Evolutionary conservation across 805 yeast genomes (phyloP), one percentile per base, ranked within the genome.

Genomic region (Saccharomycopsis selenospora): DNA sequence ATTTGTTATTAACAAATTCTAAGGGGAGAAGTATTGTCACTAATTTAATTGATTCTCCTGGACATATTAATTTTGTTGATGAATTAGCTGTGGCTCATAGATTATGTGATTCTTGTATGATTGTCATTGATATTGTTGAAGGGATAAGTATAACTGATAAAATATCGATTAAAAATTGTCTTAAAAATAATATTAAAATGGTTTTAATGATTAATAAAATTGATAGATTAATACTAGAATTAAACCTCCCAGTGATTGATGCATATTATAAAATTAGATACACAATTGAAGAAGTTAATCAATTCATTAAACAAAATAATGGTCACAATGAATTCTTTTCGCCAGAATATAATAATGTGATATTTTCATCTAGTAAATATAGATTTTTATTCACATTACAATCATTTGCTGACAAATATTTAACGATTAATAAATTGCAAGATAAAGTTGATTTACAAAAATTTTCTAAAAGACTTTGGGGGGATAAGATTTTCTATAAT

Each of bases 41-140:
- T 18, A 86, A 84, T 58, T 53, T 90, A 0, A 55, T 88, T 0
- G 99, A 95, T 58, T 70, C 95, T 0, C 99, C 99, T 0, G 99
- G 99, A 0, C 98, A 93, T 63, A 75, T 77, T 0, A 82, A 88
- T 59, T 93, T 93, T 59, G 66, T 71, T 25, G 96, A 88, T 59
- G 97, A 93, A 56, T 65, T 78, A 3, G 71, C 77, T 0, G 72
- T 76, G 0, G 74, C 85, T 0, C 62, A 80, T 7, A 62, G 76
- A 20, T 68, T 81, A 0, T 73, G 75, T 0, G 97, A 93, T 54
- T 77, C 82, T 2, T 77, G 77, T 0, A 66, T 82, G 0, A 62
- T 89, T 1, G 85, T 87, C 1, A 70, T 91, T n/a, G 99, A 93
- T 61, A 81, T 74, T 1, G 81, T 88, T 1, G 96, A 91, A 61